Base-by-base conservation (phyloP, 2,329 filamentous ascomycete genomes). In the Pseudohalonectria lignicola region DNA sequence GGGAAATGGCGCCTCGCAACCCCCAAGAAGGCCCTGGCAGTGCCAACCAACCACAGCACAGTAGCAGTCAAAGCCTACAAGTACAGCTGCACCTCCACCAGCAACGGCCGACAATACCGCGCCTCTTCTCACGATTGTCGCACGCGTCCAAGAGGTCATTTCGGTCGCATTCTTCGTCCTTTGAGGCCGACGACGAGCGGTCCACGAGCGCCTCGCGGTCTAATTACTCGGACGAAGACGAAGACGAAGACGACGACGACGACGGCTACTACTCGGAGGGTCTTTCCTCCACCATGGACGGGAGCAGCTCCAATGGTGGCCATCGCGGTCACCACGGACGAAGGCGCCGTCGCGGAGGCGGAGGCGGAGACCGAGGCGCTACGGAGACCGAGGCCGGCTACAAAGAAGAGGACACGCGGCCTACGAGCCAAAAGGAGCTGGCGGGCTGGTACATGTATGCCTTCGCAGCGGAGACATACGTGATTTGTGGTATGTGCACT, bases 381-480 rank as follows among this genome's bases (percentile, higher is more conserved):
- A 61, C 55, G 42, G 49, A 54, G 47, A 50, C 53, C 45, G 57
- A 36, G 44, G 36, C 48, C 39, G 69, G 75, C 41, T 94, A 93
- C 57, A 69, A 71, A 3, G 86, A 84, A 44, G 86, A 96, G 57
- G 92, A 98, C 59, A 84, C 79, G 18, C 74, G 90, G n/a, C 75
- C 83, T 39, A 96, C 92, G 9, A 94, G 85, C 57, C 66, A 64
- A 49, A 90, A 83, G 59, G 92, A 98, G 71, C 73, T 96, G 43
- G 69, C 79, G 29, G 92, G 90, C 49, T 98, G 93, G 85, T 98
- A 96, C 61, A 82, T 82, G 56, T 96, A 96, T 65, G 84, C 84
- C 31, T 96, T 94, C 70, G 92, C 92, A 18, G 87, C 90, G 16
- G 92, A 98, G 64, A 90, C 93, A 39, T 96, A 95, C 57, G 86